phyloP scores from a whole-genome alignment of 1,139 yeast species.

The Zygosaccharomyces sapae region DNA sequence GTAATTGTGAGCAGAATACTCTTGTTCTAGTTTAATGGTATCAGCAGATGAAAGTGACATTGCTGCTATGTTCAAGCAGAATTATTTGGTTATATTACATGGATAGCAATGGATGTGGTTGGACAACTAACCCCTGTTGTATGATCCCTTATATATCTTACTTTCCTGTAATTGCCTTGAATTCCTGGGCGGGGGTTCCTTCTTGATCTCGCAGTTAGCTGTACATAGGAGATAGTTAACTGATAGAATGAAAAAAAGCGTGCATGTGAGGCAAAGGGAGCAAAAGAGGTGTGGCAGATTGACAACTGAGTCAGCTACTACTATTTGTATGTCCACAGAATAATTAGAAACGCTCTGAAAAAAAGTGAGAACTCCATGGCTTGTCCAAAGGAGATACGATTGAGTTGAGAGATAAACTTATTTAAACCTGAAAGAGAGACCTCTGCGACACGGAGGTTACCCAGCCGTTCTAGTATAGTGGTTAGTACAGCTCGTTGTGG shows the following conservation, averaged over 20 bases:
- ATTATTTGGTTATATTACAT: too few relatives aligned
- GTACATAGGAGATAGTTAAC: constrained; percentile 3
- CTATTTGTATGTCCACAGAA: too few relatives aligned
- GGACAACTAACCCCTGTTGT: neutral
- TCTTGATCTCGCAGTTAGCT: constrained; percentile 7
- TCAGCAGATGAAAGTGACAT: constrained; percentile 53
- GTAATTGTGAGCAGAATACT: constrained; percentile 93
- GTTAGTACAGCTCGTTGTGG: constrained; percentile 46
- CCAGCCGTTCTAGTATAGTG: constrained; percentile 42
- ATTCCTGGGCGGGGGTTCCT: constrained; percentile 3
- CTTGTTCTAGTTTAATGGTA: constrained; percentile 65
- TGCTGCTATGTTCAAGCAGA: constrained; percentile 34
- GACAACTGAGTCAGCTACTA: too few relatives aligned
- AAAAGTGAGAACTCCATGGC: too few relatives aligned
- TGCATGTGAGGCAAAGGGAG: too few relatives aligned
- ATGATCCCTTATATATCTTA: neutral
- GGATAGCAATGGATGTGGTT: too few relatives aligned
- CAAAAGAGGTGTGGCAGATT: too few relatives aligned
- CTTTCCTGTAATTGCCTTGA: constrained; percentile 5
- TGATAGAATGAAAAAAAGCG: neutral
- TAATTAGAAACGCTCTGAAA: too few relatives aligned
- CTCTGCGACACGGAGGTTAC: too few relatives aligned
- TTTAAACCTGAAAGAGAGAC: too few relatives aligned
- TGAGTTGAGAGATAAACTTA: too few relatives aligned
- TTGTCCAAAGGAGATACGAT: too few relatives aligned